A percentile compares a stretch with the other conserved stretches of the same genome.
Evolutionary conservation across 2,329 filamentous ascomycete species (phyloP).

Genomic region (Cylindrodendrum hubeiense): DNA sequence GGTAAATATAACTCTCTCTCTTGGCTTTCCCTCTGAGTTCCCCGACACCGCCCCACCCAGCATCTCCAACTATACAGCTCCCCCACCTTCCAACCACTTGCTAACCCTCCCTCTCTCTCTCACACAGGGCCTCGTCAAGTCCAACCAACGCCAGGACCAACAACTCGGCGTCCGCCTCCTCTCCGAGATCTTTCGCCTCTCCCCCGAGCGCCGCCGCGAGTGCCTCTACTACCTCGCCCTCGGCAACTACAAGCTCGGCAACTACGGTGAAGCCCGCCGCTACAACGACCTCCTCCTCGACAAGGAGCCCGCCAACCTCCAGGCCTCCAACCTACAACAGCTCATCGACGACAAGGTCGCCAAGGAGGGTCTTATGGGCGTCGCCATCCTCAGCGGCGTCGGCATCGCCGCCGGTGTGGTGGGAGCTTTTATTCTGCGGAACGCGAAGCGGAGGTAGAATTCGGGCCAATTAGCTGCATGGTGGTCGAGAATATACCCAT

Average conservation of each 20-base stretch:
- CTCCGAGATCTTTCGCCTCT: slow-evolving; percentile 94
- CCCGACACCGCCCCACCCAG: not conserved
- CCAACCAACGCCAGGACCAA: slow-evolving; percentile 84
- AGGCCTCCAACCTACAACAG: slow-evolving; percentile 86
- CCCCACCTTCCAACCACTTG: not conserved
- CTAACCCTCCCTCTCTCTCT: slow-evolving; percentile 6
- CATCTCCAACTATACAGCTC: slow-evolving; percentile 1
- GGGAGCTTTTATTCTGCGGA: slow-evolving; percentile 86
- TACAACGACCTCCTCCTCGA: slow-evolving; percentile 96
- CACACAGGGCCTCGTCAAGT: slow-evolving; percentile 91
- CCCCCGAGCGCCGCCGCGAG: slow-evolving; percentile 93
- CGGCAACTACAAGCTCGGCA: slow-evolving; percentile 98
- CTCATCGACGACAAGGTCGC: slow-evolving; percentile 97
- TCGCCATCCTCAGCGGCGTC: slow-evolving; percentile 93
- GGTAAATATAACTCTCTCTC: slow-evolving; percentile 64
- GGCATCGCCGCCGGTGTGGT: slow-evolving; percentile 94
- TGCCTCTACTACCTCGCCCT: slow-evolving; percentile 98
- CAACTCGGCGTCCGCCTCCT: slow-evolving; percentile 94
- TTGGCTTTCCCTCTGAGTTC: not conserved
- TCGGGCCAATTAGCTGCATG: not conserved
- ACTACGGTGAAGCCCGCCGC: slow-evolving; percentile 92
- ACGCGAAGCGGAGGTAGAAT: slow-evolving; percentile 70
- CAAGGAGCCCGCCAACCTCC: slow-evolving; percentile 90
- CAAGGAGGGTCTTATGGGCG: slow-evolving; percentile 92
- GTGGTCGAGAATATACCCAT: not conserved